Base-by-base conservation (phyloP, 495 filamentous ascomycete species). In the Penicillium turbatum region DNA sequence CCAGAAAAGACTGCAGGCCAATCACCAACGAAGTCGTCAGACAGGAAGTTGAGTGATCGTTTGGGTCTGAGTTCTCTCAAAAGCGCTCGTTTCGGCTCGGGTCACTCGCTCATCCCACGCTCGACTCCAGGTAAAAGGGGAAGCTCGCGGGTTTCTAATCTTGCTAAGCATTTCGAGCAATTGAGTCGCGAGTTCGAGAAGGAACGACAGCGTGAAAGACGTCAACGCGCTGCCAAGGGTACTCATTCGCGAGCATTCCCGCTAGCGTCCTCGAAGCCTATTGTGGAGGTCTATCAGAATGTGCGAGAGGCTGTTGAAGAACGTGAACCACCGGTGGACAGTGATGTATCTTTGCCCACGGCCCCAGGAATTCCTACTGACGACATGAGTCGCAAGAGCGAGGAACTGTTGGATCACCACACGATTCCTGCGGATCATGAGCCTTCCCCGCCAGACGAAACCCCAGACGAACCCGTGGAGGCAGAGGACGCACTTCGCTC, bases 111-210 rank as follows among this genome's bases (percentile, higher is more conserved):
- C 29, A 97, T 99, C 53, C 95, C 95, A 24, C 84, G 93, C 16
- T 96, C 92, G 40, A 82, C 95, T 31, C 82, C 80, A 8, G 79
- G 74, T 13, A 81, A 77, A 55, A 80, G 73, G 39, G 86, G 79
- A 38, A 83, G 86, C 45, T 79, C 85, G 1, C 88, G 86, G 45
- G 95, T 99, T 1, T 91, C 89, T 5, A 89, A 82, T 5, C 79
- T 97, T 29, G 90, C 95, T 12, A 90, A 89, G 62, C 95, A 97
- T 67, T 97, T 97, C 62, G 95, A 99, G 66, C 91, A 97, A 63
- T 70, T 99, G 31, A 95, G 90, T 53, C 86, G 92, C 6, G 95
- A 99, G 59, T 97, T 98, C 58, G 92, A 99, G 62, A 95, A 91
- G 64, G 92, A 97, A 73, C 79, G 95, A 34, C 80, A 92, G 43